Evolutionary conservation across 2,329 filamentous ascomycete species (phyloP), one percentile per base, ranked within the genome.

Genomic region (Trichophyton rubrum): DNA sequence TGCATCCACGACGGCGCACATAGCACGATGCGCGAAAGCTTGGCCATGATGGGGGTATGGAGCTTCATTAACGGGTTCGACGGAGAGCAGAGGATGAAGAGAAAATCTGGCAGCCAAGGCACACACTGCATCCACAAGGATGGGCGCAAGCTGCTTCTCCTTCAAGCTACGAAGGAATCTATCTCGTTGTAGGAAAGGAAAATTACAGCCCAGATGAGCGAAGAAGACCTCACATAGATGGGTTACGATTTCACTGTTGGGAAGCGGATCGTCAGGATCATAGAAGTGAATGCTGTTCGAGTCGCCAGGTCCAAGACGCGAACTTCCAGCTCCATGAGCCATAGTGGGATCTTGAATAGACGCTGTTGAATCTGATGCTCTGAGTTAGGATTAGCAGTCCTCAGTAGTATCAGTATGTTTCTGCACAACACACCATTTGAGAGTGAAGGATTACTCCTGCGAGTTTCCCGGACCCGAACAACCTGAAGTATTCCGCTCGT

Each of bases 71-170:
- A 68, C 67, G 3, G 66, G 64, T 20, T 74, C 70, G 41, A 77
- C 73, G 15, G 73, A 77, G 61, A 84, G 68, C 55, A 83, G 68
- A 7, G 80, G 77, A 66, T 83, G 79, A 2, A 75, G 78, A 0
- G 88, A 93, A 72, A 95, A 95, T 7, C 90, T 81, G 5, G 90
- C 89, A 33, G 89, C 85, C 55, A 95, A 74, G 3, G 89, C 86
- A 69, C 90, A 95, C 13, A 95, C 86, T 3, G 89, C 86, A 72
- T 95, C 89, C 1, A 95, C 89, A 0, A 96, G 77, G 64, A 95
- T 93, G 0, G 89, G 83, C 67, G 95, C 90, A 5, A 91, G 82
- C 59, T 84, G 82, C 69, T 93, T 95, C 64, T 92, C 89, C 68
- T 85, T 84, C 11, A 95, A 79, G 70, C 90, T 82, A n/a, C 80